Evolutionary conservation across 345 rosid species (phyloP).

Genomic region (Eucalyptus viminalis): DNA sequence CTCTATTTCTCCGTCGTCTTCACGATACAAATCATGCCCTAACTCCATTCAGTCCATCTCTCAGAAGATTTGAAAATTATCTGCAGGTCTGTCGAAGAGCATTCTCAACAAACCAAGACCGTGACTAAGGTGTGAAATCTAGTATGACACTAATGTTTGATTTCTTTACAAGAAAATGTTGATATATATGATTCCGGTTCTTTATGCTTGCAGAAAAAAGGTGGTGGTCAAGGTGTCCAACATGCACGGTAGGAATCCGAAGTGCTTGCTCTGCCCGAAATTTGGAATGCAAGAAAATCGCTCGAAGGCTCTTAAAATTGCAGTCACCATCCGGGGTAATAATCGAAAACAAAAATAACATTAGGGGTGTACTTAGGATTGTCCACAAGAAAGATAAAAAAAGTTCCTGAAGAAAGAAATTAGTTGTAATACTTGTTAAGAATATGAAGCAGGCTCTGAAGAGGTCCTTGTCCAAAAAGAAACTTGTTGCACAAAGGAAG

Average conservation of each 20-base stretch:
- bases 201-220: conserved; percentile 10
- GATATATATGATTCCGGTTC: not conserved
- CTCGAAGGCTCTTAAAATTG: conserved; percentile 7
- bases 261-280: not conserved
- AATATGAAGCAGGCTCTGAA: not conserved
- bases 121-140: not conserved
- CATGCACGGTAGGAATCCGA: not conserved
- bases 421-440: not conserved
- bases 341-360: not conserved
- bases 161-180: not conserved
- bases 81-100: not conserved
- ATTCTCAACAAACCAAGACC: not conserved
- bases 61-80: too few relatives aligned
- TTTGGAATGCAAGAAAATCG: not conserved
- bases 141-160: not conserved
- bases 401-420: not conserved
- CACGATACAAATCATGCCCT: not conserved
- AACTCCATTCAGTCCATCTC: not conserved
- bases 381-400: not conserved
- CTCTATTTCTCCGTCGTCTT: not conserved
- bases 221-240: conserved; percentile 5
- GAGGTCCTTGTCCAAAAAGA: not conserved
- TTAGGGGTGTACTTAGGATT: not conserved
- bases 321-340: not conserved
- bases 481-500: not conserved